Evolutionary conservation across 495 filamentous ascomycete species (phyloP).

Genomic region (Podospora pseudopauciseta): DNA sequence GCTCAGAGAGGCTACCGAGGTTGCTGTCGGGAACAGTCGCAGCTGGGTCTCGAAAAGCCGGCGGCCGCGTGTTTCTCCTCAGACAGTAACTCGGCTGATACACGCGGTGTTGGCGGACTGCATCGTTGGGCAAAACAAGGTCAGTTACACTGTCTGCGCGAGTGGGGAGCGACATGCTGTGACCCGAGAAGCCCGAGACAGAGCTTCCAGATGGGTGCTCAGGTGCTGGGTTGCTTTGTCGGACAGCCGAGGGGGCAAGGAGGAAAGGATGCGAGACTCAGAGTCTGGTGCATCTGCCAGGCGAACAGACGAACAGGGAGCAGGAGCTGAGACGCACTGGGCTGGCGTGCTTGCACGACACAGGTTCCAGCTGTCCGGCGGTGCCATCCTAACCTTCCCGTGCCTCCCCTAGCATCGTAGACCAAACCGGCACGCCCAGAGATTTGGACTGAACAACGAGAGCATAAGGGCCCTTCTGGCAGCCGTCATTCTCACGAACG

Average conservation of each 20-base stretch:
- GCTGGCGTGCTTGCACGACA: constrained; percentile 9
- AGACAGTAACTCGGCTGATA: constrained; percentile 13
- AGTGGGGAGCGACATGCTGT: constrained; percentile 12
- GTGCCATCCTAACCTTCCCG: constrained; percentile 3
- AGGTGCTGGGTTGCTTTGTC: constrained; percentile 4
- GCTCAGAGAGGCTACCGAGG: not conserved
- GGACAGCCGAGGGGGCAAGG: constrained; percentile 14
- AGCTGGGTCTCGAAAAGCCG: constrained; percentile 8
- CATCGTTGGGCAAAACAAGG: constrained; percentile 19
- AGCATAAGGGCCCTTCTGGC: not conserved
- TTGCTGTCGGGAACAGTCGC: not conserved
- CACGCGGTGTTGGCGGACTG: constrained; percentile 23
- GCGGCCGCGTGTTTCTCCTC: constrained; percentile 10
- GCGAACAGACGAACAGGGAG: not conserved
- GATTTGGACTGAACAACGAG: not conserved
- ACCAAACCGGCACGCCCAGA: not conserved
- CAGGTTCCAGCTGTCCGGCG: constrained; percentile 6
- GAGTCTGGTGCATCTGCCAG: not conserved
- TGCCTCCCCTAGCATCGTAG: not conserved
- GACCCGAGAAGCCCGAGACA: constrained; percentile 9
- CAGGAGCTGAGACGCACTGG: constrained; percentile 9
- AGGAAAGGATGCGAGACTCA: not conserved
- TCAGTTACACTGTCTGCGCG: constrained; percentile 17
- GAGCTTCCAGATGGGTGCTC: constrained; percentile 3
- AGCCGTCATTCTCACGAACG: not conserved